Evolutionary conservation across 768 basidiomycete genomes (phyloP), one percentile per base, ranked within the genome.

Genomic region (Tubosaeta brunneosetosa): DNA sequence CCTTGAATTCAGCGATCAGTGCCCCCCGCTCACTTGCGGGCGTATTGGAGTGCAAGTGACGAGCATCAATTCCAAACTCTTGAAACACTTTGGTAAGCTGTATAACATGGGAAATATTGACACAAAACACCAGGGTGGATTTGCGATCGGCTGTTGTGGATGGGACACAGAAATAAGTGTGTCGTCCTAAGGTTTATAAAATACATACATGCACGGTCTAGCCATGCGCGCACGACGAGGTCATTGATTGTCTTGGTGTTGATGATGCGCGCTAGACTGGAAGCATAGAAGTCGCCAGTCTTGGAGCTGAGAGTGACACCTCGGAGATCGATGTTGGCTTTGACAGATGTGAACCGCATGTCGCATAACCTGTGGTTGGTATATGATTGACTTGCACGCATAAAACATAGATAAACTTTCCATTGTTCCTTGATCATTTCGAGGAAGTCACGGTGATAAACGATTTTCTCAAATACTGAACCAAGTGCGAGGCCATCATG

Each of bases 361-460:
- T 85, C 83, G 55, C 91, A 91, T 29, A 97, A 78, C 94, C 93
- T 80, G 54, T 47, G 14, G 22, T 25, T 17, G 16, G n/a, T 6
- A 55, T 32, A 55, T 43, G 52, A 51, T 26, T 44, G 25, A 27
- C 9, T 42, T n/a, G 6, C 4, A 40, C 12, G n/a, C 10, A 16
- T 13, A 36, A 37, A n/a, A 31, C 10, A 36, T 13, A 41, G 37
- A 55, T 7, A 11, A 32, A 29, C 57, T 62, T 58, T 86, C 94
- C 94, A 97, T 66, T 90, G 80, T 49, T 93, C 93, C 58, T 86
- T 84, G 55, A 98, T 88, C 94, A 97, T 94, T 47, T 91, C 84
- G 12, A 91, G 68, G 60, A 97, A 92, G 58, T 92, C 90, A 16
- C 83, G 81, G 65, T 98, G 94, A 66, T 91, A 98, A 0, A 97